Percentiles rank a stretch among this genome's conserved stretches.
Conservation (phyloP, 1,284 basidiomycete genomes). For the Rhizopogon hawkerae region DNA sequence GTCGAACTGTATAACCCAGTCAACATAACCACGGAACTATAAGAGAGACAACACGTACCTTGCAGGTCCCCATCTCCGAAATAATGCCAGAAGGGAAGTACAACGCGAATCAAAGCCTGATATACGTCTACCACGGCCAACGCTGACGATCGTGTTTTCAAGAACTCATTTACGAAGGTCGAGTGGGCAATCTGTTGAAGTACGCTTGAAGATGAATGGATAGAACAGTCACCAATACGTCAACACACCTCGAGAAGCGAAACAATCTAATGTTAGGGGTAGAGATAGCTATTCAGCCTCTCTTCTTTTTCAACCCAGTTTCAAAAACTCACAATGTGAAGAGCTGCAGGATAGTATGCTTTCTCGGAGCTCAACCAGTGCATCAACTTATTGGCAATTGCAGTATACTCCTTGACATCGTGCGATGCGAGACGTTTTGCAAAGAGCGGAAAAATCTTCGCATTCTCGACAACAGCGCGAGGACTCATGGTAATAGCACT, state of each 20-base stretch:
- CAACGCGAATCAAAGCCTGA: slow-evolving; percentile 11
- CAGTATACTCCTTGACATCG: slow-evolving; percentile 16
- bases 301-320: neutral
- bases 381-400: slow-evolving; percentile 16
- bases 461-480: slow-evolving; percentile 20
- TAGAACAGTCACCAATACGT: neutral
- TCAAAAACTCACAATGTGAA: slow-evolving; percentile 17
- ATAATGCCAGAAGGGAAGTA: slow-evolving; percentile 16
- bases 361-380: slow-evolving; percentile 23
- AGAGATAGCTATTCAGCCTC: neutral
- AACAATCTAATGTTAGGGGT: slow-evolving; percentile 16
- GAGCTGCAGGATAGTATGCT: slow-evolving; percentile 24
- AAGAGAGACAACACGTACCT: slow-evolving; percentile 10
- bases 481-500: neutral
- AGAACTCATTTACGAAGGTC: slow-evolving; percentile 13
- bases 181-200: slow-evolving; percentile 16
- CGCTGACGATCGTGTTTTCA: slow-evolving; percentile 5
- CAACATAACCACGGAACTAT: neutral
- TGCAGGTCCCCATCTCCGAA: slow-evolving; percentile 20
- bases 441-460: slow-evolving; percentile 25
- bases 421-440: slow-evolving; percentile 19
- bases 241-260: slow-evolving; percentile 22
- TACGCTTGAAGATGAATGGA: neutral
- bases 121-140: neutral
- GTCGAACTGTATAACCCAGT: neutral